phyloP scores from a whole-genome alignment of 1,284 basidiomycete genomes.

The Thelephora terrestris region DNA sequence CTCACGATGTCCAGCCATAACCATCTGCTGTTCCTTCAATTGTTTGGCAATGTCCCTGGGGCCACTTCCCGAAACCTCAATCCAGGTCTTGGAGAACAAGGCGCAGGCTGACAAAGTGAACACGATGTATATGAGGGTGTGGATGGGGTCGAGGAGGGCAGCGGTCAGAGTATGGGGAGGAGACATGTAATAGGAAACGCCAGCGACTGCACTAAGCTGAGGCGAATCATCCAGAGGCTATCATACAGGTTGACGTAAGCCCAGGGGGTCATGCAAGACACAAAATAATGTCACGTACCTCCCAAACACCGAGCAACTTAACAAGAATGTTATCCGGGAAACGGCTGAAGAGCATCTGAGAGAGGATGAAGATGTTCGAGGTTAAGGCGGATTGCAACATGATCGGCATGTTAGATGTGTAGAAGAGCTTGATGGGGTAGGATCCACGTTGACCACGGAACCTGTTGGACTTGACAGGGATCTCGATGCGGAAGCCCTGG shows the following conservation, averaged over 20 bases:
- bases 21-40: slow-evolving; percentile 98
- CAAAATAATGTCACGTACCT: slow-evolving; percentile 43
- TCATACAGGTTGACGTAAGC: slow-evolving; percentile 2
- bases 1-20: slow-evolving; percentile 96
- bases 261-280: slow-evolving; percentile 5
- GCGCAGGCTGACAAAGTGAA: slow-evolving; percentile 95
- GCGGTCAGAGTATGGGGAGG: slow-evolving; percentile 87
- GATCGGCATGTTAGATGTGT: slow-evolving; percentile 99
- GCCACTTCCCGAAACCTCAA: slow-evolving; percentile 93
- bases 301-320: slow-evolving; percentile 90
- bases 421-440: slow-evolving; percentile 98
- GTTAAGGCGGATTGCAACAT: slow-evolving; percentile 96
- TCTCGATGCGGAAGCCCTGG: slow-evolving; percentile 98
- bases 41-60: slow-evolving; percentile 96
- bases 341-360: slow-evolving; percentile 87
- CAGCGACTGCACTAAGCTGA: slow-evolving; percentile 87
- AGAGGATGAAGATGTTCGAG: slow-evolving; percentile 93
- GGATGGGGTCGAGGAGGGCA: slow-evolving; percentile 86
- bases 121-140: slow-evolving; percentile 84
- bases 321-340: slow-evolving; percentile 93
- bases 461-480: slow-evolving; percentile 94
- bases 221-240: slow-evolving; percentile 88
- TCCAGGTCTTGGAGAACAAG: slow-evolving; percentile 99
- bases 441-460: slow-evolving; percentile 92
- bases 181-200: slow-evolving; percentile 96